These are phyloP conservation scores for Suillus weaverae DNA, from an alignment of 768 basidiomycete genomes.

Conservation along the genomic window DNA sequence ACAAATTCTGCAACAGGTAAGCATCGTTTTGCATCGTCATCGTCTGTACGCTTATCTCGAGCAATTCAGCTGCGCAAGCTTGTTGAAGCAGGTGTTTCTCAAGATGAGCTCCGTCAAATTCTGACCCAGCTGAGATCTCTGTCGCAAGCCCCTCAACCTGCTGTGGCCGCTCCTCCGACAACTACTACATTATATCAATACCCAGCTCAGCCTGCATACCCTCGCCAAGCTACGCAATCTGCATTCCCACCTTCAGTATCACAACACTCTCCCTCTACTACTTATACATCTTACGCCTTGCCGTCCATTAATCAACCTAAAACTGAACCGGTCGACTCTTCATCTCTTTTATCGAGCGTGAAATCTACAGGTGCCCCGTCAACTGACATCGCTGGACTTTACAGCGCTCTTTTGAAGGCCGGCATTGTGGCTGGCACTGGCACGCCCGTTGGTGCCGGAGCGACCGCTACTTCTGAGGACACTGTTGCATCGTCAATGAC, in stretches of 20 bases:
- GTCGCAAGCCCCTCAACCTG: constrained; percentile 45
- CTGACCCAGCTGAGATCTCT: constrained; percentile 66
- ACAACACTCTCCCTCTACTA: constrained; percentile 32
- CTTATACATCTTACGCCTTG: constrained; percentile 23
- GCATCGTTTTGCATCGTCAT: constrained; percentile 22
- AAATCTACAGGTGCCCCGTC: constrained; percentile 25
- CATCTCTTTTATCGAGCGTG: constrained; percentile 28
- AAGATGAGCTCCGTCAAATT: constrained; percentile 77
- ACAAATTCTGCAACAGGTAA: constrained; percentile 76
- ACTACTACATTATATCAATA: constrained; percentile 28
- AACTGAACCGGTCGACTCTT: constrained; percentile 31
- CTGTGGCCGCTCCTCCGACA: constrained; percentile 27
- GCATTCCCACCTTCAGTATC: constrained; percentile 31
- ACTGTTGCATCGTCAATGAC: constrained; percentile 29
- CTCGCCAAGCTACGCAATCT: constrained; percentile 19
- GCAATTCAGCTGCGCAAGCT: constrained; percentile 58
- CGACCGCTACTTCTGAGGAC: constrained; percentile 32
- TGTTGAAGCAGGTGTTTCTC: constrained; percentile 78
- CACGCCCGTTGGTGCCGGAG: constrained; percentile 52
- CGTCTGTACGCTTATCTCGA: constrained; percentile 12
- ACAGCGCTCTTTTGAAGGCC: constrained; percentile 74
- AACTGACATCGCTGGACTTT: constrained; percentile 54
- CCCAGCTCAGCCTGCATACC: constrained; percentile 32
- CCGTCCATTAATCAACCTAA: constrained; percentile 23
- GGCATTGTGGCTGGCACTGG: constrained; percentile 64